Percentiles rank a stretch among this genome's conserved stretches.
These are phyloP conservation scores for Orbilia quercus DNA, from an alignment of 2,329 filamentous ascomycete genomes.

Conservation along the genomic window DNA sequence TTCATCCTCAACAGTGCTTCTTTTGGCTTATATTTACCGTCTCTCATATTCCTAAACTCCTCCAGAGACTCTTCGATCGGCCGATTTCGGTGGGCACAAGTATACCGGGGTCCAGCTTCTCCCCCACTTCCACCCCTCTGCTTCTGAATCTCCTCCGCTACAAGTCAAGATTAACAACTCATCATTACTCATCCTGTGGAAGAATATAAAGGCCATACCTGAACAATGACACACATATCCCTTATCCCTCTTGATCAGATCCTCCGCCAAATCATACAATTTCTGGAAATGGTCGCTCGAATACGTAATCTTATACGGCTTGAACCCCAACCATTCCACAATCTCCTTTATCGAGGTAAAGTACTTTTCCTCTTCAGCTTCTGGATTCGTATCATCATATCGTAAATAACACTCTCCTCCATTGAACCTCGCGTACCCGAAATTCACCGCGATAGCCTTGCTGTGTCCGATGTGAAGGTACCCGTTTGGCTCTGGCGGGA, in stretches of 20 bases:
- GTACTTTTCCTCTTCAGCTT: slow-evolving; percentile 89
- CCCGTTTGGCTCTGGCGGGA: slow-evolving; percentile 90
- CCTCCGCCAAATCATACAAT: slow-evolving; percentile 88
- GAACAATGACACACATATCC: slow-evolving; percentile 89
- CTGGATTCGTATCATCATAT: slow-evolving; percentile 96
- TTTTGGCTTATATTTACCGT: slow-evolving; percentile 86
- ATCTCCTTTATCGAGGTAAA: slow-evolving; percentile 90
- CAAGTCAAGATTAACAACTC: neutral
- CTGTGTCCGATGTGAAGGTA: slow-evolving; percentile 93
- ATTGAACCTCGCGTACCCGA: slow-evolving; percentile 88
- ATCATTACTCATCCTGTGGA: neutral
- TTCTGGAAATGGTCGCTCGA: slow-evolving; percentile 90
- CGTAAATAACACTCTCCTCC: slow-evolving; percentile 80
- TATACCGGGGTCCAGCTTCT: slow-evolving; percentile 74
- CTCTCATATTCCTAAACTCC: slow-evolving; percentile 89
- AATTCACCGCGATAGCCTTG: slow-evolving; percentile 96
- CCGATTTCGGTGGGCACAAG: slow-evolving; percentile 82
- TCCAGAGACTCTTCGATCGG: slow-evolving; percentile 78
- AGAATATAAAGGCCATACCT: slow-evolving; percentile 62
- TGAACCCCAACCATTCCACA: slow-evolving; percentile 86
- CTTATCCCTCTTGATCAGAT: slow-evolving; percentile 75
- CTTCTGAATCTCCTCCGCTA: slow-evolving; percentile 81
- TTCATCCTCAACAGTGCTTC: slow-evolving; percentile 93
- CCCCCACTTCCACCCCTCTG: slow-evolving; percentile 83
- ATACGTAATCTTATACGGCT: slow-evolving; percentile 81